phyloP scores from a whole-genome alignment of 257 asterid species.

The Primulina huaijiensis region DNA sequence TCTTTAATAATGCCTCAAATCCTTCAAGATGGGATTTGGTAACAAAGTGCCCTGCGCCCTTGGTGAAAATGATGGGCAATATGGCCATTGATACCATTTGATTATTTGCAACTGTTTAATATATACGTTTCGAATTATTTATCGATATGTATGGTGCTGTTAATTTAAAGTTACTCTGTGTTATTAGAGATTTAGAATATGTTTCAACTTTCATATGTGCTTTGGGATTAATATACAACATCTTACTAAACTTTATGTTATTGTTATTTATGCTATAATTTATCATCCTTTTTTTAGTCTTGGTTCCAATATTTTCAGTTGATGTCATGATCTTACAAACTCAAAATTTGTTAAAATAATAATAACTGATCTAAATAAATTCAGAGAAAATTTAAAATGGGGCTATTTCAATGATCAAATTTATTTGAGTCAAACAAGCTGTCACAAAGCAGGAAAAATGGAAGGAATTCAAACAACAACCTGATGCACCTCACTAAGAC shows the following conservation, averaged over 20 bases:
- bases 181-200: too few species aligned
- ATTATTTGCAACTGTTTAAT: slow-evolving; percentile 18
- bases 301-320: not conserved
- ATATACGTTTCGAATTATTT: too few species aligned
- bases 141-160: not conserved
- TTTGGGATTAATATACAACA: not conserved
- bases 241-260: not conserved
- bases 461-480: not conserved
- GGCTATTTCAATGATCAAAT: not conserved
- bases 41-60: slow-evolving; percentile 67
- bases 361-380: not conserved
- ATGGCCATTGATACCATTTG: slow-evolving; percentile 65
- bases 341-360: too few species aligned
- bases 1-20: slow-evolving; percentile 66
- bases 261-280: not conserved
- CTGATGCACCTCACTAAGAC: not conserved
- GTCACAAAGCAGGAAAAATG: not conserved
- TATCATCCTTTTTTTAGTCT: not conserved
- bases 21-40: slow-evolving; percentile 56
- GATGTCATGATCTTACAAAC: not conserved
- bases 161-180: not conserved
- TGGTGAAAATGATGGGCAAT: slow-evolving; percentile 64
- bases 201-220: not conserved
- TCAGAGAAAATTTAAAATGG: not conserved
- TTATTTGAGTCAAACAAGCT: not conserved